These are phyloP conservation scores for Tolypocladium paradoxum DNA, from an alignment of 2,329 filamentous ascomycete genomes.

Conservation along the genomic window DNA sequence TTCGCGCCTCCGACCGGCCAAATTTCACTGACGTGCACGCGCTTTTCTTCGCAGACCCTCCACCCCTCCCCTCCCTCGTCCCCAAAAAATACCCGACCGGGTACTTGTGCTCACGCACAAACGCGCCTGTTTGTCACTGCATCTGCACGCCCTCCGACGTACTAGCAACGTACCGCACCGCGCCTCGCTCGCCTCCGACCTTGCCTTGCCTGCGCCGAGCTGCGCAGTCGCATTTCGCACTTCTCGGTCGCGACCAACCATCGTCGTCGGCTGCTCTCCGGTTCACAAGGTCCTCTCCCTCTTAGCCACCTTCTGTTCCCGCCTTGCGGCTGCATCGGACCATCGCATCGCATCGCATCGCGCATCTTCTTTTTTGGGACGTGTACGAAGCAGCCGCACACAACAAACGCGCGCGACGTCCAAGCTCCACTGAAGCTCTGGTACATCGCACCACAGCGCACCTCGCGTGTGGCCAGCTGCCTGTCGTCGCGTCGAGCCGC, in stretches of 20 bases:
- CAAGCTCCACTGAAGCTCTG: background rate
- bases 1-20: conserved; percentile 31
- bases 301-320: background rate
- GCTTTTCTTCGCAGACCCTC: conserved; percentile 32
- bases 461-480: background rate
- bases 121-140: background rate
- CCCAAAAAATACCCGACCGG: conserved; percentile 11
- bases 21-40: conserved; percentile 35
- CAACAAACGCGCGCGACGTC: background rate
- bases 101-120: conserved; percentile 1
- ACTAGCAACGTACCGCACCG: background rate
- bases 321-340: background rate
- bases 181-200: background rate
- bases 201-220: background rate
- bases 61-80: conserved; percentile 12
- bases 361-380: background rate
- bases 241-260: conserved; percentile 7
- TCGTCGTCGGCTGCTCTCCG: background rate
- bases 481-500: background rate
- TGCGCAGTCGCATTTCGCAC: conserved; percentile 1
- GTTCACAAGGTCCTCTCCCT: background rate
- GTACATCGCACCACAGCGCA: background rate
- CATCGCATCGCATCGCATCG: background rate
- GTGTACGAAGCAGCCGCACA: background rate
- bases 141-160: background rate